Percentiles rank a stretch among this genome's conserved stretches.
These are phyloP conservation scores for Polychaeton citri DNA, from an alignment of 2,329 filamentous ascomycete species.

Conservation along the genomic window DNA sequence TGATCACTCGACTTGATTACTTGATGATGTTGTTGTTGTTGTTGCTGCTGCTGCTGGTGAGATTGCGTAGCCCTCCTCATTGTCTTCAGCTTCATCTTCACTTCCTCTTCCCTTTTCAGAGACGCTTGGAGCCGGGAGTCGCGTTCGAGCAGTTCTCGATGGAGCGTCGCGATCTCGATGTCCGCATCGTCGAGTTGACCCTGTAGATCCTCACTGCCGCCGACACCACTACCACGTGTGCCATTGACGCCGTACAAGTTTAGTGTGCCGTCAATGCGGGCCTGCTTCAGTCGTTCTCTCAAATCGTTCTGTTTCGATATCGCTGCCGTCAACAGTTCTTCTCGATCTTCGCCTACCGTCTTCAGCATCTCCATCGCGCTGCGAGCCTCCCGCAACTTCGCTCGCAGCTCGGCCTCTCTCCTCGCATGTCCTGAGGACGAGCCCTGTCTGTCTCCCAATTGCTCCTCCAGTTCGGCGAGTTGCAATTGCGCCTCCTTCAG, in stretches of 20 bases:
- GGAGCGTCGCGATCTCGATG: constrained; percentile 26
- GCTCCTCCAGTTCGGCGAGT: constrained; percentile 22
- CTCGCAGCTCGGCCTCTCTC: constrained; percentile 27
- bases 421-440: constrained; percentile 22
- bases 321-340: constrained; percentile 21
- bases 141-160: constrained; percentile 20
- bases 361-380: constrained; percentile 19
- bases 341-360: constrained; percentile 30
- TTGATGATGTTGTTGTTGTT: constrained; percentile 15
- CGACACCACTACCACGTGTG: not conserved
- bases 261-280: constrained; percentile 14
- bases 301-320: constrained; percentile 30
- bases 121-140: constrained; percentile 17
- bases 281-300: constrained; percentile 17
- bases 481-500: constrained; percentile 18
- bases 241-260: constrained; percentile 17
- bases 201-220: constrained; percentile 21
- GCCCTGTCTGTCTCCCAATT: constrained; percentile 34
- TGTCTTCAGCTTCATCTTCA: constrained; percentile 20
- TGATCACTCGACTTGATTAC: constrained; percentile 16
- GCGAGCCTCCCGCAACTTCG: constrained; percentile 20
- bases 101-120: constrained; percentile 20
- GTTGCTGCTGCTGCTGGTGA: constrained; percentile 10
- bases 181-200: constrained; percentile 25
- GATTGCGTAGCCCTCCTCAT: constrained; percentile 8